Evolutionary conservation across 768 basidiomycete species (phyloP), one percentile per base, ranked within the genome.

Genomic region (Lactifluus pinguis): DNA sequence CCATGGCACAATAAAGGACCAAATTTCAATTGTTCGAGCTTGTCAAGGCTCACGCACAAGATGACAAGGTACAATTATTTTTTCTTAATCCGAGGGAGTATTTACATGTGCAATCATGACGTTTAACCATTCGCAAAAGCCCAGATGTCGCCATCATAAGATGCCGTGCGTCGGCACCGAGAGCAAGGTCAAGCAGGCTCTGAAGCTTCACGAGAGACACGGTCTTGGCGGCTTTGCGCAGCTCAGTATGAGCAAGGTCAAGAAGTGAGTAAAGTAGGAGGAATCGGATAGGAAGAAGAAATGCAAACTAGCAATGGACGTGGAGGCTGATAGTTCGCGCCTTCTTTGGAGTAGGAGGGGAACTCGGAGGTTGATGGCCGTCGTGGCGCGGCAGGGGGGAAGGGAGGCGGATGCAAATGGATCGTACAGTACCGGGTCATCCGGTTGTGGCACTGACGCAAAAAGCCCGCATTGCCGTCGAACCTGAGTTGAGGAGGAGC

Each of bases 221-320:
- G 9, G 83, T 80, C 67, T 87, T 89, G 7, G 88, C 84, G 1
- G 87, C 80, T 72, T 97, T 98, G 52, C 85, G 83, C 9, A 98
- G 82, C 70, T 99, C 95, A 2, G 79, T 77, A 4, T 83, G 80
- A 1, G 95, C 84, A 9, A 93, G 83, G 69, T 99, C 95, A 49
- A 98, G 84, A 98, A 82, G 66, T 97, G 93, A 5, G 92, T 95
- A 54, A 99, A 83, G 76, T 95, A 97, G 49, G 89, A 94, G 7
- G 94, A 92, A 67, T 95, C 93, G 17, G 93, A 94, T 53, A 99
- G 81, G 83, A 99, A 98, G 78, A 98, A 99, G 75, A 89, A 95
- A 51, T 91, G 92, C 71, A n/a, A n/a, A n/a, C n/a, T n/a, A n/a
- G n/a, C n/a, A n/a, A n/a, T n/a, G n/a, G n/a, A n/a, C n/a, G n/a